Conservation (phyloP, 805 yeast genomes). For the Schizosaccharomyces octosporus region DNA sequence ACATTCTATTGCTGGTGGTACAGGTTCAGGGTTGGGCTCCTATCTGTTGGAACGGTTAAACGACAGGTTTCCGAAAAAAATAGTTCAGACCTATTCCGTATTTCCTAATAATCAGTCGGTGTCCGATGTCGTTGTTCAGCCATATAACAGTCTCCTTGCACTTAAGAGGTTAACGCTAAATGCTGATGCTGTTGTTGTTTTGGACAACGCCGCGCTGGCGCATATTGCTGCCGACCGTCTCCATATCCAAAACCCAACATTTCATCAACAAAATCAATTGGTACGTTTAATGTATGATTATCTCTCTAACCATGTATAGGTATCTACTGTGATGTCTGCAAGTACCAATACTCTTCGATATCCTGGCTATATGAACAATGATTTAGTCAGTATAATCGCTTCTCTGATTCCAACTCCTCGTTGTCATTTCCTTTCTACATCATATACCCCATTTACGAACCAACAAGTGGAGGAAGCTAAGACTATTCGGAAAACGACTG, state of each 20-base stretch:
- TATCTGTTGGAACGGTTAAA: slow-evolving; percentile 48
- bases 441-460: slow-evolving; percentile 54
- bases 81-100: slow-evolving; percentile 63
- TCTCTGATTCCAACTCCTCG: slow-evolving; percentile 70
- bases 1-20: slow-evolving; percentile 95
- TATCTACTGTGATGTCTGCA: slow-evolving; percentile 62
- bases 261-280: slow-evolving; percentile 58
- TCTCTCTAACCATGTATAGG: background rate
- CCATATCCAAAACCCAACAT: slow-evolving; percentile 35
- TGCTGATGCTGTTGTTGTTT: slow-evolving; percentile 70
- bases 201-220: slow-evolving; percentile 69
- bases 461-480: slow-evolving; percentile 37
- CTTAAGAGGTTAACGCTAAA: slow-evolving; percentile 57
- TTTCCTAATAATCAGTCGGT: slow-evolving; percentile 60
- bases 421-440: slow-evolving; percentile 46
- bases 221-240: slow-evolving; percentile 42
- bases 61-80: slow-evolving; percentile 63
- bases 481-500: slow-evolving; percentile 44
- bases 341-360: slow-evolving; percentile 70
- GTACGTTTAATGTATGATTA: slow-evolving; percentile 10
- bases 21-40: slow-evolving; percentile 91
- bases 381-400: slow-evolving; percentile 56
- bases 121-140: slow-evolving; percentile 94
- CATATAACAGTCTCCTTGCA: slow-evolving; percentile 72
- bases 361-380: slow-evolving; percentile 78